These are phyloP conservation scores for Cutaneotrichosporon cutaneum DNA, from an alignment of 1,284 basidiomycete genomes.

Conservation along the genomic window DNA sequence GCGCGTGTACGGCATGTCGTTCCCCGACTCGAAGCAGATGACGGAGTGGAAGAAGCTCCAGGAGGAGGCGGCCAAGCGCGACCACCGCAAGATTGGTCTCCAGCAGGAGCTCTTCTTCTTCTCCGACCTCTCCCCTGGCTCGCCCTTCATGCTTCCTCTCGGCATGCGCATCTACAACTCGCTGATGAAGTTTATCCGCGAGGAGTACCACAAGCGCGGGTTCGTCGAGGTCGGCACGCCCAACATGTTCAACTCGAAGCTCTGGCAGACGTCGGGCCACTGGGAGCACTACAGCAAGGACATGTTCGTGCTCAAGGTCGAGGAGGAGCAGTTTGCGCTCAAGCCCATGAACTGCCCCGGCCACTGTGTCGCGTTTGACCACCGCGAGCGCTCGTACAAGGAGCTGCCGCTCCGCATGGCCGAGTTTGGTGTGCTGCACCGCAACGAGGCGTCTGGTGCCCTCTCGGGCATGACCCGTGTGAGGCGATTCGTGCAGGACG, in stretches of 20 bases:
- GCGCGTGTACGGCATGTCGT: slow-evolving; percentile 97
- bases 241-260: slow-evolving; percentile 94
- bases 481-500: slow-evolving; percentile 93
- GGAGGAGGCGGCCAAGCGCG: slow-evolving; percentile 93
- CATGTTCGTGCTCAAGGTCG: slow-evolving; percentile 92
- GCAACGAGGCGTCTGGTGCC: slow-evolving; percentile 95
- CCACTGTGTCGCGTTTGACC: slow-evolving; percentile 94
- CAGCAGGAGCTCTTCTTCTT: slow-evolving; percentile 99
- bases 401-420: slow-evolving; percentile 97
- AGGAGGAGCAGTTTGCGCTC: slow-evolving; percentile 91
- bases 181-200: slow-evolving; percentile 83
- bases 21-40: slow-evolving; percentile 96
- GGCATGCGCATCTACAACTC: slow-evolving; percentile 97
- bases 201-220: slow-evolving; percentile 59
- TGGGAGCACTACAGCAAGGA: slow-evolving; percentile 98
- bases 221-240: slow-evolving; percentile 81
- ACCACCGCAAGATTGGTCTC: slow-evolving; percentile 93
- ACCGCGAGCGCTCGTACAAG: slow-evolving; percentile 88
- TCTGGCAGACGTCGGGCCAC: slow-evolving; percentile 98
- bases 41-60: slow-evolving; percentile 95
- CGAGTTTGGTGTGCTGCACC: slow-evolving; percentile 96
- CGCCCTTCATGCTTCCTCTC: slow-evolving; percentile 95
- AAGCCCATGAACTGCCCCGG: slow-evolving; percentile 99
- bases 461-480: slow-evolving; percentile 92
- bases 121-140: slow-evolving; percentile 92